Base-by-base conservation (phyloP, 2,329 filamentous ascomycete species). In the Trichoderma sp. region DNA sequence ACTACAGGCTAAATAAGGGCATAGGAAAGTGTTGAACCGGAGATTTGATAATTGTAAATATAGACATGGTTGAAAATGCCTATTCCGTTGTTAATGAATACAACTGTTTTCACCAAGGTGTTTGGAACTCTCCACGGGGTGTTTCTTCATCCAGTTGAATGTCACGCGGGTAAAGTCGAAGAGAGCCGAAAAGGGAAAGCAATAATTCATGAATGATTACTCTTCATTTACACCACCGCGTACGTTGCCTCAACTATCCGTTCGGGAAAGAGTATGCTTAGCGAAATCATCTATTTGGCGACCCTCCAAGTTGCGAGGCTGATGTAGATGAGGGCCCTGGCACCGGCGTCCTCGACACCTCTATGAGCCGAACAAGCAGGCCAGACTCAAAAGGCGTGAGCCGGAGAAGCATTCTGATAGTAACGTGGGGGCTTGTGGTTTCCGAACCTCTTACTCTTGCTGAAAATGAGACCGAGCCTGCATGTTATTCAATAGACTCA, bases 231-330 rank as follows among this genome's bases (percentile, higher is more conserved):
- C 24, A 49, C 18, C 30, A 18, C 13, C 28, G 52, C 37, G 28
- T 65, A 26, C 26, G 14, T n/a, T 46, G 34, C 24, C 16, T 32
- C 8, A 56, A 24, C 16, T 34, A n/a, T 56, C 37, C 37, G 4
- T 34, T 65, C 61, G 51, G 61, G 37, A 65, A 65, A 56, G 46
- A 65, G 32, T 56, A 49, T 49, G 26, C 52, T 56, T 46, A 49
- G 51, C 59, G n/a, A 51, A 61, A 24, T 49, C 43, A 34, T 18
- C 11, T 49, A 61, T 61, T 34, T 61, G 43, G 43, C 34, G 37
- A 56, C 34, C 24, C 37, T 49, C 51, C 18, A 26, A 26, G 11
- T 21, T 8, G 24, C 34, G 63, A 66, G 63, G 54, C 54, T 49
- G 54, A 66, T 66, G 39, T 10, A 59, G n/a, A 59, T n/a, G 16